Base-by-base conservation (phyloP, 2,329 filamentous ascomycete genomes). In the Cercospora nicotianae region DNA sequence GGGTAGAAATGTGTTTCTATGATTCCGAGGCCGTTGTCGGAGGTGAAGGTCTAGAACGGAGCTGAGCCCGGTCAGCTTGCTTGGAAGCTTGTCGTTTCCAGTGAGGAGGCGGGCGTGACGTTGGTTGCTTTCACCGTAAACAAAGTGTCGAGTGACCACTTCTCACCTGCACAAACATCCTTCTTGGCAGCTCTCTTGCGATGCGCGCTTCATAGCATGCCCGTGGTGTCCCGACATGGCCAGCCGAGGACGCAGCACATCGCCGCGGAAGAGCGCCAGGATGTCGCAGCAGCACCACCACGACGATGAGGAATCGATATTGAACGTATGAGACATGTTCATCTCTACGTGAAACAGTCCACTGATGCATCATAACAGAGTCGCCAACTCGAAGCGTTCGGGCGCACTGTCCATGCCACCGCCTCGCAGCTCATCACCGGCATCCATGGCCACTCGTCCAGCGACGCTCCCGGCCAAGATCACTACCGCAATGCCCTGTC, bases 321-420 rank as follows among this genome's bases (percentile, higher is more conserved):
- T 74, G 59, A 70, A 72, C 57, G 69, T 71, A 33, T 36, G 70
- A 48, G 10, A 45, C 33, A 59, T 9, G 20, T 58, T 26, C 26
- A 30, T 30, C n/a, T 18, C n/a, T 18, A 31, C 28, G 67, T 36
- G 42, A 60, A 57, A 60, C 39, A 33, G 23, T 8, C 28, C 20
- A 28, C 60, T 63, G 42, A 63, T 28, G 12, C 16, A 30, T 28
- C 26, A 20, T 48, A 55, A 39, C 73, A 97, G 93, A 89, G 92
- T 65, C 91, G 93, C 75, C 92, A 95, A 72, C 84, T 98, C 75
- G 94, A 97, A 82, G 91, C 92, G 65, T 97, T 99, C 81, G 89
- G 93, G 73, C 90, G 94, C 77, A 99, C 97, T 82, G 93, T 98
- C 70, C 95, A 94, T 31, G 93, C 93, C 30, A 98, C 95, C 20